Conservation (phyloP, 345 rosid genomes). For the Arabis hirsuta region DNA sequence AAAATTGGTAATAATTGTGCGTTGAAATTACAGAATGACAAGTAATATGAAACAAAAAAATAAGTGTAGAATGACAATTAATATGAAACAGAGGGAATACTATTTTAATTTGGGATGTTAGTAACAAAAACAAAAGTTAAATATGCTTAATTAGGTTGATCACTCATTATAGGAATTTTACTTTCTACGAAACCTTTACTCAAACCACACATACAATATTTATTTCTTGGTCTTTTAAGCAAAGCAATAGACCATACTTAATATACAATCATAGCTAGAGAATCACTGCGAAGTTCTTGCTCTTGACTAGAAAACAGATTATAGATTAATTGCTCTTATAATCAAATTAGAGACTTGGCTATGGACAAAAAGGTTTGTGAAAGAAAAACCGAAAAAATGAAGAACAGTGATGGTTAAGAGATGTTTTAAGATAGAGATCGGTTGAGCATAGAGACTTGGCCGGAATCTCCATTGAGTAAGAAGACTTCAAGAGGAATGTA, state of each 20-base stretch:
- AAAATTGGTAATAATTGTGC: too few species aligned
- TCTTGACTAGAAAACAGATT: conserved; percentile 7
- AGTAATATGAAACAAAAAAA: too few species aligned
- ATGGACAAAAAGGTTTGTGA: conserved; percentile 24
- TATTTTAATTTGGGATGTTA: neutral
- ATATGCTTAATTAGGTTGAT: neutral
- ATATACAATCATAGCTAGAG: neutral
- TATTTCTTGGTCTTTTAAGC: conserved; percentile 26
- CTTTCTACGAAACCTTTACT: neutral
- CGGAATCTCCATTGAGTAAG: conserved; percentile 86
- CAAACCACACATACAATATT: neutral
- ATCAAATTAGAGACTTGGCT: conserved; percentile 26
- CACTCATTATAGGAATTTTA: neutral
- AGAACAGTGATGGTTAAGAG: neutral
- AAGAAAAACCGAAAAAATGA: neutral
- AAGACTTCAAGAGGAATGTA: conserved; percentile 84
- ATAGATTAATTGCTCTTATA: conserved; percentile 1
- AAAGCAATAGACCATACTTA: neutral
- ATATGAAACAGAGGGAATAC: too few species aligned
- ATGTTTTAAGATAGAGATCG: conserved; percentile 54
- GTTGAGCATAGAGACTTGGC: conserved; percentile 77
- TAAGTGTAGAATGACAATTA: too few species aligned
- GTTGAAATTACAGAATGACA: too few species aligned
- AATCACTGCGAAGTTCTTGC: neutral
- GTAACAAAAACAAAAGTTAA: neutral